Base-by-base conservation (phyloP, 257 asterid species). In the Ilex aquifolium region DNA sequence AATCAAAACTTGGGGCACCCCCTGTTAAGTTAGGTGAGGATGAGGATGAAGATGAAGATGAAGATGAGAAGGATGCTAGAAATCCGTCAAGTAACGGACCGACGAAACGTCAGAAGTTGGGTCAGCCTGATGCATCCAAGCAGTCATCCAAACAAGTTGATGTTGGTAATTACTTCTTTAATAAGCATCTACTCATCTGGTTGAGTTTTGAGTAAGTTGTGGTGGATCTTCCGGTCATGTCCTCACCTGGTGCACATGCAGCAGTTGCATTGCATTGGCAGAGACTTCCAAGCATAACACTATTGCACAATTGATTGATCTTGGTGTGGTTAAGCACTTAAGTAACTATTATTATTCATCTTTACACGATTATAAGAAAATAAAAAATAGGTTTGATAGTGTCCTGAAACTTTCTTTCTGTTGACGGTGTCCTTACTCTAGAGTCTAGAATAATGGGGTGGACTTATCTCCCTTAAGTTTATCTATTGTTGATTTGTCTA, bases 81-180 rank as follows among this genome's bases (percentile, higher is more conserved):
- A 84, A 77, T 72, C 66, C 80, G 55, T 83, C 87, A 14, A 86
- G 70, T 67, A 84, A 78, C 72, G 92, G 76, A 62, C 85, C 90
- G 63, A 56, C 66, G 59, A 91, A 91, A 77, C 82, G 95, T 72
- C 90, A 64, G 63, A 91, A 87, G 69, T 75, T 86, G 79, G 79
- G 65, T 31, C 80, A 64, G 58, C 74, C 58, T 72, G 81, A 70
- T 74, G 65, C 69, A 60, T 76, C 82, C 78, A 72, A 79, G 62
- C 81, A 76, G 73, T 57, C 82, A 50, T 69, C 61, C 3, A 83
- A 68, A 69, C 85, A 77, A 76, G 76, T 70, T 80, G 95, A 75
- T 80, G 85, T 86, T 88, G 98, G 98, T 91, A 88, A 88, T 78
- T 77, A 73, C 79, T 83, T 78, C 55, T 78, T 82, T 4, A 11